Evolutionary conservation across 352 stramenopile species (phyloP), one percentile per base, ranked within the genome.

Genomic region (Labyrinthula sp.): DNA sequence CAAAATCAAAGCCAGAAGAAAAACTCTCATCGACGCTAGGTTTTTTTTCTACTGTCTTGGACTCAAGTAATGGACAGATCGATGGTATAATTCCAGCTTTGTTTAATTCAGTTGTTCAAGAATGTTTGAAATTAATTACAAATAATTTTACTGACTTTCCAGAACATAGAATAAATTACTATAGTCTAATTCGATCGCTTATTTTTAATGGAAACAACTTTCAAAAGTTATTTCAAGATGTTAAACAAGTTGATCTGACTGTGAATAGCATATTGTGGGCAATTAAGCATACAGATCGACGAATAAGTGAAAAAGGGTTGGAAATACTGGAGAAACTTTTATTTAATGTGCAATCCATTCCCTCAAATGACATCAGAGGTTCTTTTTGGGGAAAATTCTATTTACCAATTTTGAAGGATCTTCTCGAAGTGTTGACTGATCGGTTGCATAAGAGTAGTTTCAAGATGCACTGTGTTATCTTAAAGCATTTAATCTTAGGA

Each of bases 61-160:
- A n/a, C n/a, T n/a, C n/a, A n/a, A n/a, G n/a, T n/a, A n/a, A n/a
- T n/a, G n/a, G n/a, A n/a, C n/a, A n/a, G n/a, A n/a, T n/a, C n/a
- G n/a, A n/a, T n/a, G n/a, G n/a, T n/a, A n/a, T n/a, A n/a, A n/a
- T n/a, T n/a, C 73, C 49, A 93, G 97, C 35, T 77, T 97, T n/a
- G n/a, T n/a, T 59, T 80, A 95, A 47, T 72, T 82, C 38, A 81
- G 96, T 20, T 96, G 97, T 60, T 81, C 95, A 67, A 90, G 79
- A 57, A 96, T 89, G 28, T 67, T 99, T 21, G 75, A 95, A 60
- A 96, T 99, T n/a, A 84, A 99, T 99, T 60, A 98, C 88, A 3
- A 83, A 76, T 47, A 97, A 99, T 67, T 96, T 97, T 61, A 77
- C 95, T 59, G 88, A 98, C 60, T 96, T 88, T 61, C 87, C 89